Conservation (phyloP, 139 green algal species). For the Coelastrella sp. region DNA sequence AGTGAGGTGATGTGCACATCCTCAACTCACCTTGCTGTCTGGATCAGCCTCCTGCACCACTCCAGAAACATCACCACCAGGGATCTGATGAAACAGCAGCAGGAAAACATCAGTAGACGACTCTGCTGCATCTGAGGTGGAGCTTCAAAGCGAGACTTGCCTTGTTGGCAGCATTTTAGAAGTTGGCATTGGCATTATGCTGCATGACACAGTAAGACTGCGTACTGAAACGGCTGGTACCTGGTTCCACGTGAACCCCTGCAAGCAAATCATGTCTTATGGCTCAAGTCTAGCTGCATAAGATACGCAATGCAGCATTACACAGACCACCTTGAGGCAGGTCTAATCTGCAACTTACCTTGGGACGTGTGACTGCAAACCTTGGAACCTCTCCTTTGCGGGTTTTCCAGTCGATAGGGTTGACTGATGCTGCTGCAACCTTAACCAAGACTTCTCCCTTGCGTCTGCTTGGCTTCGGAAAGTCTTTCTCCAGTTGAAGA, state of each 20-base stretch:
- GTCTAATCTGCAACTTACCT: background rate
- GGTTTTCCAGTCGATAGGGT: slow-evolving; percentile 50
- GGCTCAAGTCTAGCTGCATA: background rate
- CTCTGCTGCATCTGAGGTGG: background rate
- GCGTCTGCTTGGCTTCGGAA: slow-evolving; percentile 8
- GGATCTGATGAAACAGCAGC: slow-evolving; percentile 48
- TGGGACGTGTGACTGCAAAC: slow-evolving; percentile 40
- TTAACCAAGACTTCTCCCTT: slow-evolving; percentile 9
- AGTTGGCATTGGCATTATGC: no score
- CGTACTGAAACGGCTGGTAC: no score
- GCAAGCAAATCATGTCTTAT: background rate
- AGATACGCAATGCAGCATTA: no score
- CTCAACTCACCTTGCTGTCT: slow-evolving; percentile 51
- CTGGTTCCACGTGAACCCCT: background rate
- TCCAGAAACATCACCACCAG: slow-evolving; percentile 58
- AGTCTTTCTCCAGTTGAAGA: slow-evolving; percentile 42
- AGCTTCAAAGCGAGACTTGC: background rate
- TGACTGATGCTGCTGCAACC: slow-evolving; percentile 37
- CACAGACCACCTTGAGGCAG: no score
- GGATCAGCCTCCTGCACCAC: slow-evolving; percentile 53
- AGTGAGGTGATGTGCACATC: background rate
- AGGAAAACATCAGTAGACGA: no score
- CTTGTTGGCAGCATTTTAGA: no score
- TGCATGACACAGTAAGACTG: background rate
- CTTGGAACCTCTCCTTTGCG: slow-evolving; percentile 36